phyloP scores from a whole-genome alignment of 2,329 filamentous ascomycete species.

The Phyllosticta ampelicida region DNA sequence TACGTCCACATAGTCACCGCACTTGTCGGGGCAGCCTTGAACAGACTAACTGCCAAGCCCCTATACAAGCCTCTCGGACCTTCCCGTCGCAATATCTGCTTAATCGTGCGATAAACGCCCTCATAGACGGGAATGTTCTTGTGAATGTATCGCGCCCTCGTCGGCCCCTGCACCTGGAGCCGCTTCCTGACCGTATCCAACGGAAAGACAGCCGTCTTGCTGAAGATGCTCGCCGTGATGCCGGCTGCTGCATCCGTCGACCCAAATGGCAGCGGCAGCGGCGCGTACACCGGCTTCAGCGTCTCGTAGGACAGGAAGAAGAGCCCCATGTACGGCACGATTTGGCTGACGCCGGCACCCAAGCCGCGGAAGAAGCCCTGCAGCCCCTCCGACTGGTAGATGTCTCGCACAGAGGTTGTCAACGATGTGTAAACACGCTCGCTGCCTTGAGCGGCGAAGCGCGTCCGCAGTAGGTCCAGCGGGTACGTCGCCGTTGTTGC shows the following conservation, averaged over 20 bases:
- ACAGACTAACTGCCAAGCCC: conserved; percentile 73
- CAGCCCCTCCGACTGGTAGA: conserved; percentile 61
- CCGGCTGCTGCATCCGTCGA: conserved; percentile 77
- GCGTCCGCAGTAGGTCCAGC: conserved; percentile 81
- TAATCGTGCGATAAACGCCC: conserved; percentile 54
- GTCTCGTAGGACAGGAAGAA: conserved; percentile 89
- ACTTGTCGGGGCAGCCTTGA: conserved; percentile 90
- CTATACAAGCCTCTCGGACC: conserved; percentile 75
- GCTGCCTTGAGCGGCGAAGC: conserved; percentile 89
- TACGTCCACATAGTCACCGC: conserved; percentile 95
- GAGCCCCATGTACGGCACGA: conserved; percentile 92
- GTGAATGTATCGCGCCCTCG: conserved; percentile 65
- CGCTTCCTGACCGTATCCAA: conserved; percentile 87
- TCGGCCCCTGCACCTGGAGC: conserved; percentile 91
- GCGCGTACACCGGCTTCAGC: conserved; percentile 41
- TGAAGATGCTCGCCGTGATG: conserved; percentile 63
- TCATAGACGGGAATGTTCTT: conserved; percentile 79
- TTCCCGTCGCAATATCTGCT: conserved; percentile 58
- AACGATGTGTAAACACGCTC: conserved; percentile 70
- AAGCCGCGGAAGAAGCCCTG: conserved; percentile 82
- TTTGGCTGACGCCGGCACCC: conserved; percentile 70
- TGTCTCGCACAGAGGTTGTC: conserved; percentile 56
- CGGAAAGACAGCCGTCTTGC: conserved; percentile 87
- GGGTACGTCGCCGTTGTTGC: conserved; percentile 84
- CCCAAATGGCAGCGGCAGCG: conserved; percentile 55